Evolutionary conservation across 1,139 yeast species (phyloP), one percentile per base, ranked within the genome.

Genomic region (Trichomonascaceae sp.): DNA sequence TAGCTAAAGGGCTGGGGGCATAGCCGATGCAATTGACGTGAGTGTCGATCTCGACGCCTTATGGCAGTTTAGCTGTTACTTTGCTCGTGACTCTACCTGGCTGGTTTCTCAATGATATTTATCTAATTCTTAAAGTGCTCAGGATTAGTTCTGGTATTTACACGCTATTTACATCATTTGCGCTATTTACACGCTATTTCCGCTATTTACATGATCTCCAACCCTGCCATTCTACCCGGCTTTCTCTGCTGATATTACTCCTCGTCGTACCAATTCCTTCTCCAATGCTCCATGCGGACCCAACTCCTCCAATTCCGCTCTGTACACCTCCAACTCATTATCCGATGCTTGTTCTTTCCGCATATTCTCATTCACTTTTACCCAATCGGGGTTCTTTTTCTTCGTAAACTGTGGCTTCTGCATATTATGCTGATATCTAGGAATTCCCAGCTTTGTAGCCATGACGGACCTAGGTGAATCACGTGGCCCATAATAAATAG

Each of bases 1-100:
- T 66, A 15, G 68, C 65, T 32, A 61, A 58, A 55, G 68, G 68
- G 10, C 60, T 66, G 20, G 63, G 53, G n/a, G 59, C 57, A 18
- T 55, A 46, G 44, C 10, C 5, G 36, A 3, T 7, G 32, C 24
- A 22, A 4, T 6, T 22, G 24, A 6, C 24, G 6, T 22, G 6
- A 22, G 24, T 3, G 3, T 22, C 6, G 24, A 22, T 3, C 6
- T 22, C 6, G 6, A 22, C 6, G 24, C 6, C 24, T 6, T 22
- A 22, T 22, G 3, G 24, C 24, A 6, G 24, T 22, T 22, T 22
- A 22, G 24, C 24, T 22, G 24, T 3, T 22, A 22, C n/a, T n/a
- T n/a, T n/a, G n/a, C n/a, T n/a, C n/a, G n/a, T 22, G 24, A 22
- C 24, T 4, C 24, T 22, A 3, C 3, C 6, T 22, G 24, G 24